Percentiles rank a stretch among this genome's conserved stretches.
phyloP scores from a whole-genome alignment of 2,329 filamentous ascomycete genomes.

The Paecilomyces niveus region DNA sequence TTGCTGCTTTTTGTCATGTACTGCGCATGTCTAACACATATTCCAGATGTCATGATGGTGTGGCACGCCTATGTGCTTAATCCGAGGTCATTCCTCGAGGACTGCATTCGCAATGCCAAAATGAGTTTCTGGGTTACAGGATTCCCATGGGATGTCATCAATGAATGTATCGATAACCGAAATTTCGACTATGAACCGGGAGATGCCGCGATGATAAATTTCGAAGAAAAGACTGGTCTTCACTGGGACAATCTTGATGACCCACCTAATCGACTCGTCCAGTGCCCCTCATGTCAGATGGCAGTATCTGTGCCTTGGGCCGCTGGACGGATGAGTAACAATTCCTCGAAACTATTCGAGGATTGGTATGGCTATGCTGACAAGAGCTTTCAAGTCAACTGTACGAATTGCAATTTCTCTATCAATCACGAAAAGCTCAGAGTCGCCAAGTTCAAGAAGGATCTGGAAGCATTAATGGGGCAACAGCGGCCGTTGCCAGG shows the following conservation, averaged over 20 bases:
- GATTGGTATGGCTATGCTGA: slow-evolving; percentile 27
- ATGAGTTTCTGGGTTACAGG: slow-evolving; percentile 53
- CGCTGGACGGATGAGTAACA: slow-evolving; percentile 19
- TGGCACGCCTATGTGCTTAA: slow-evolving; percentile 77
- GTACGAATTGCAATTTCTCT: slow-evolving; percentile 43
- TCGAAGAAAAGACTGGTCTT: slow-evolving; percentile 42
- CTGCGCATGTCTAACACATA: slow-evolving; percentile 2
- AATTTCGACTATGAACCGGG: slow-evolving; percentile 51
- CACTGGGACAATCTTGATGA: slow-evolving; percentile 57
- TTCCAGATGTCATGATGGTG: slow-evolving; percentile 65
- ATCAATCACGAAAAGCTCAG: slow-evolving; percentile 54
- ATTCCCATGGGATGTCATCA: slow-evolving; percentile 59
- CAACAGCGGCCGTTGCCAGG: slow-evolving; percentile 56
- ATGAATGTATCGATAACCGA: slow-evolving; percentile 50
- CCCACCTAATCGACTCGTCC: slow-evolving; percentile 38
- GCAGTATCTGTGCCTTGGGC: slow-evolving; percentile 53
- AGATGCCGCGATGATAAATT: slow-evolving; percentile 38
- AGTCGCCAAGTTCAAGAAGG: slow-evolving; percentile 55
- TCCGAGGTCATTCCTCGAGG: slow-evolving; percentile 65
- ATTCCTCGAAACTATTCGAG: slow-evolving; percentile 18
- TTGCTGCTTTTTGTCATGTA: no score
- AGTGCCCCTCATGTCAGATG: slow-evolving; percentile 50
- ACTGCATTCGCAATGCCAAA: slow-evolving; percentile 56
- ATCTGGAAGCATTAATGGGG: slow-evolving; percentile 45
- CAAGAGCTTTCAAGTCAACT: slow-evolving; percentile 44